Evolutionary conservation across 78 protist species (phyloP).

Genomic region (Chrysochromulina parva): DNA sequence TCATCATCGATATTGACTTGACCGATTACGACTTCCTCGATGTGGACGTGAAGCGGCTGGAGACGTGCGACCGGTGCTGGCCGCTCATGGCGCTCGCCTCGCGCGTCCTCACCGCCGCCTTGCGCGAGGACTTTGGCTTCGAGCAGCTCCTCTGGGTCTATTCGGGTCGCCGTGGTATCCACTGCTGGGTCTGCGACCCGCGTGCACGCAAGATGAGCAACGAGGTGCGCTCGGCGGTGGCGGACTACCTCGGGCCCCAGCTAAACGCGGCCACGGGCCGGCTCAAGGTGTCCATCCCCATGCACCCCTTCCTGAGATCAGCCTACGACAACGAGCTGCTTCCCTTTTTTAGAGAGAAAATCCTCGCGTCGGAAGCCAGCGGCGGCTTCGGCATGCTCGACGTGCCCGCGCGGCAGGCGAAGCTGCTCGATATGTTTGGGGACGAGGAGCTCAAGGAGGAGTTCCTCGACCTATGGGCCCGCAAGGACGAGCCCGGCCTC

Average conservation of each 20-base stretch:
- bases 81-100: slow-evolving; percentile 74
- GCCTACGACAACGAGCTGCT: background rate
- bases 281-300: background rate
- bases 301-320: slow-evolving; percentile 31
- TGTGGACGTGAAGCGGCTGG: slow-evolving; percentile 9
- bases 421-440: background rate
- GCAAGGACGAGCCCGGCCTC: background rate
- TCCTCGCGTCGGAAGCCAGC: background rate
- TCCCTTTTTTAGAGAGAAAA: background rate
- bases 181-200: slow-evolving; percentile 97
- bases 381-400: slow-evolving; percentile 3
- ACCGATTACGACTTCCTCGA: slow-evolving; percentile 95
- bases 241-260: background rate
- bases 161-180: slow-evolving; percentile 98
- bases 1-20: slow-evolving; percentile 93
- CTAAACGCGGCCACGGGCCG: background rate
- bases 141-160: slow-evolving; percentile 91
- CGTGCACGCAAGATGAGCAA: slow-evolving; percentile 70
- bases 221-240: slow-evolving; percentile 49
- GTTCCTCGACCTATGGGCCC: background rate
- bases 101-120: background rate
- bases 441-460: background rate
- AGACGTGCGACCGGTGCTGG: slow-evolving; percentile 91
- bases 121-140: slow-evolving; percentile 45
- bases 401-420: background rate